A percentile compares a stretch with the other conserved stretches of the same genome.
Conservation (phyloP, 306 rosid genomes). For the Lathyrus tuberosus region DNA sequence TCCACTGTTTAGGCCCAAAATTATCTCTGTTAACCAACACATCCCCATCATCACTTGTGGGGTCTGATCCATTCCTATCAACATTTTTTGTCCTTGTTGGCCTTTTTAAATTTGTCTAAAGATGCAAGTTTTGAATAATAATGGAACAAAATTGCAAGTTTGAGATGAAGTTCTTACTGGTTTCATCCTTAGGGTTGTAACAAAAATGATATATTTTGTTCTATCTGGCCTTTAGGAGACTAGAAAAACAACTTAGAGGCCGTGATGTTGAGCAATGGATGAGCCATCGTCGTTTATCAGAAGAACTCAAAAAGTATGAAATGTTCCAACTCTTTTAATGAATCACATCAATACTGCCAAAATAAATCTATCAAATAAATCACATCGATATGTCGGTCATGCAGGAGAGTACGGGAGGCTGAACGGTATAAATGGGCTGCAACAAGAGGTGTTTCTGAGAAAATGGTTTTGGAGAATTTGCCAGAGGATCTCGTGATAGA, state of each 20-base stretch:
- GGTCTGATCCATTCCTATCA: too few relatives aligned
- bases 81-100: too few relatives aligned
- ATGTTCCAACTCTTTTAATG: slow-evolving; percentile 17
- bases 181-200: too few relatives aligned
- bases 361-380: not conserved
- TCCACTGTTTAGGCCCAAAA: too few relatives aligned
- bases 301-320: slow-evolving; percentile 50
- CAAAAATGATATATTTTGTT: slow-evolving; percentile 28
- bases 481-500: slow-evolving; percentile 90
- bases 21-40: too few relatives aligned
- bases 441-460: slow-evolving; percentile 90
- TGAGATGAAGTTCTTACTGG: too few relatives aligned
- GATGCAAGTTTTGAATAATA: too few relatives aligned
- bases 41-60: too few relatives aligned
- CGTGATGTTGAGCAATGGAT: slow-evolving; percentile 94
- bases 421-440: slow-evolving; percentile 91
- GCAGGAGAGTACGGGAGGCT: slow-evolving; percentile 75
- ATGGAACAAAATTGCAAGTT: too few relatives aligned
- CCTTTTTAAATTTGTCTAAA: too few relatives aligned
- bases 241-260: slow-evolving; percentile 75
- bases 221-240: slow-evolving; percentile 47
- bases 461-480: slow-evolving; percentile 65
- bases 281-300: slow-evolving; percentile 81
- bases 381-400: slow-evolving; percentile 1
- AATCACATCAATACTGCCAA: not conserved